Evolutionary conservation across 768 basidiomycete genomes (phyloP), one percentile per base, ranked within the genome.

Genomic region (Tylopilus sp.): DNA sequence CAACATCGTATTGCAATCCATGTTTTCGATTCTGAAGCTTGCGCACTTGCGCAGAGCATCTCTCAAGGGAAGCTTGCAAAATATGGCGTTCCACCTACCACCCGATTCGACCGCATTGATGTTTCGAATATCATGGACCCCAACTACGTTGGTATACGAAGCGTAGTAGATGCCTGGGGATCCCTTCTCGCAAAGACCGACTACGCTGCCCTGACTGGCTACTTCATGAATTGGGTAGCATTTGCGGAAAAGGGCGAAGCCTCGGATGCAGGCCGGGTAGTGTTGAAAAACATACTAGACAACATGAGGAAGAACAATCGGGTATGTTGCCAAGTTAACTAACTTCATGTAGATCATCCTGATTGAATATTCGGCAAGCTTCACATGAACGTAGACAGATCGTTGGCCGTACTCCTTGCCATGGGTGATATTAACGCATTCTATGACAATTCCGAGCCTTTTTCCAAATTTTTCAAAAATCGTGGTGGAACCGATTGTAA

Each of bases 201-300:
- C 14, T 44, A 56, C 30, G 71, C 76, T 6, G 54, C 72, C 0
- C 60, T 80, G 7, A 55, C 77, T 7, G 75, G 73, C 16, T 75
- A 76, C 50, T 78, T 74, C 50, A 76, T 80, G 78, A 80, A 80
- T 50, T 80, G 79, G 79, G 52, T 43, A n/a, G 30, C 43, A 6
- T 44, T 53, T 38, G 1, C 48, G 0, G 26, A 36, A 17, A 41
- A 52, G 6, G 59, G 48, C 3, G 17, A 54, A 14, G 48, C 58
- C 34, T 31, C 6, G 26, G 42, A 57, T 1, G 51, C 62, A 28
- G 60, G 51, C 3, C 50, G 14, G 1, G 45, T 38, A 3, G 44
- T 12, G 7, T 10, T 55, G 4, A 40, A 13, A 16, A 29, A 25
- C 1, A 6, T 56, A 19, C 1, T 71, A 22, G 51, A 40, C 2